A percentile compares a stretch with the other conserved stretches of the same genome.
These are phyloP conservation scores for Usnea hakonensis DNA, from an alignment of 495 filamentous ascomycete species.

Conservation along the genomic window DNA sequence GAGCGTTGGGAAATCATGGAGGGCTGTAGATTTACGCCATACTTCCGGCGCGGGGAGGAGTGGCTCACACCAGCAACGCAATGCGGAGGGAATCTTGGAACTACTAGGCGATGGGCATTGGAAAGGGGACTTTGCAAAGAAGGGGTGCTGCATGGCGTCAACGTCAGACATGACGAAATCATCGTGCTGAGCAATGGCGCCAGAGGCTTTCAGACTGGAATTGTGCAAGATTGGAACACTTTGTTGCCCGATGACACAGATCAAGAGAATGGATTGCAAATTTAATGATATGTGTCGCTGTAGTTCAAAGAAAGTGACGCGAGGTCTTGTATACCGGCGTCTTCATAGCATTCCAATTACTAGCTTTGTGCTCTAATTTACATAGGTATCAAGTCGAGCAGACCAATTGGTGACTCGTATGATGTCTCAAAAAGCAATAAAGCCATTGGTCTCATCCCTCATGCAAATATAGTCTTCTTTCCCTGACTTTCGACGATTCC, in stretches of 20 bases:
- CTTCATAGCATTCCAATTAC: neutral
- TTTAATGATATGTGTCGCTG: neutral
- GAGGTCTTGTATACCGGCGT: neutral
- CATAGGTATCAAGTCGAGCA: no score
- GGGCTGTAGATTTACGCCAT: conserved; percentile 71
- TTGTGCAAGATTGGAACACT: conserved; percentile 20
- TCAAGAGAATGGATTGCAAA: neutral
- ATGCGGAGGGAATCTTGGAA: conserved; percentile 71
- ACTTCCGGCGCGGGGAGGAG: conserved; percentile 58
- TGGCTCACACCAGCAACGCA: conserved; percentile 56
- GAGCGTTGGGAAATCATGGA: conserved; percentile 86
- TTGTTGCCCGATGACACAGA: neutral
- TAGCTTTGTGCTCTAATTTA: neutral
- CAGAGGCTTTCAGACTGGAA: conserved; percentile 59
- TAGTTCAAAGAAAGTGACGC: neutral
- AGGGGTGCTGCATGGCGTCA: conserved; percentile 43
- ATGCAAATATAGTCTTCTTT: conserved; percentile 79
- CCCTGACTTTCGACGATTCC: conserved; percentile 74
- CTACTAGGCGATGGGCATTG: conserved; percentile 73
- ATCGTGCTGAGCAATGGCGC: conserved; percentile 83
- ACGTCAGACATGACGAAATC: conserved; percentile 61
- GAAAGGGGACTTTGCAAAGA: conserved; percentile 56
- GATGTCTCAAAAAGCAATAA: neutral
- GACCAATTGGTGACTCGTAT: neutral
- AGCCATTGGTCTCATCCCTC: conserved; percentile 5